phyloP scores from a whole-genome alignment of 2,329 filamentous ascomycete species.

The Teratosphaeria nubilosa region DNA sequence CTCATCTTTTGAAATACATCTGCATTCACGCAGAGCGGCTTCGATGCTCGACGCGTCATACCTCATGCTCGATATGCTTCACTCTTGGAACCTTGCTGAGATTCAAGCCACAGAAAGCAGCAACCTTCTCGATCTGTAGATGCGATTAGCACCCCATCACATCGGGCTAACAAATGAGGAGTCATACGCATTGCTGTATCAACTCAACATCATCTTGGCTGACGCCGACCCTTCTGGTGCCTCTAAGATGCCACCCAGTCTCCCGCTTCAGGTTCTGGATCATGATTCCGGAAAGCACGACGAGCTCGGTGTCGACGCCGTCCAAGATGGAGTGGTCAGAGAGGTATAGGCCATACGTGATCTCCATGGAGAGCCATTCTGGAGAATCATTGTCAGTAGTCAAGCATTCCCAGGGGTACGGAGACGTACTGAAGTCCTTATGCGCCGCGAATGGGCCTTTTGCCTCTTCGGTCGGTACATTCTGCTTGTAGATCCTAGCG shows the following conservation, averaged over 20 bases:
- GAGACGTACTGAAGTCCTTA: conserved; percentile 33
- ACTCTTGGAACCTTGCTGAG: conserved; percentile 29
- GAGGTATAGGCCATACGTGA: conserved; percentile 50
- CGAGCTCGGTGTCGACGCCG: conserved; percentile 45
- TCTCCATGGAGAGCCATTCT: conserved; percentile 43
- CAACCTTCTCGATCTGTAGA: conserved; percentile 29
- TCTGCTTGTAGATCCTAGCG: conserved; percentile 45
- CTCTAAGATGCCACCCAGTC: conserved; percentile 47
- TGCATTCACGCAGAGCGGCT: not conserved
- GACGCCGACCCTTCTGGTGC: conserved; percentile 40
- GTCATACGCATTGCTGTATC: conserved; percentile 31
- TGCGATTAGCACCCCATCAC: conserved; percentile 1
- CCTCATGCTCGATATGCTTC: conserved; percentile 33
- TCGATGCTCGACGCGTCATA: conserved; percentile 6
- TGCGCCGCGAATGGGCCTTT: conserved; percentile 33
- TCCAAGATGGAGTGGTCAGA: conserved; percentile 46
- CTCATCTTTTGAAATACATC: not conserved
- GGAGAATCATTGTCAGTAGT: conserved; percentile 5
- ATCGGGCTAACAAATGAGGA: not conserved
- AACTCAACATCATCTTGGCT: conserved; percentile 34
- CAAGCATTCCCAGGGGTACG: not conserved
- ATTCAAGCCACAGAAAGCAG: conserved; percentile 24
- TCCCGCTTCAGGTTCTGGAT: conserved; percentile 45
- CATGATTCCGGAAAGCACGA: conserved; percentile 47
- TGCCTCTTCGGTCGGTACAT: conserved; percentile 23